Evolutionary conservation across 352 stramenopile genomes (phyloP), one percentile per base, ranked within the genome.

Genomic region (Phytopythium sindhum): DNA sequence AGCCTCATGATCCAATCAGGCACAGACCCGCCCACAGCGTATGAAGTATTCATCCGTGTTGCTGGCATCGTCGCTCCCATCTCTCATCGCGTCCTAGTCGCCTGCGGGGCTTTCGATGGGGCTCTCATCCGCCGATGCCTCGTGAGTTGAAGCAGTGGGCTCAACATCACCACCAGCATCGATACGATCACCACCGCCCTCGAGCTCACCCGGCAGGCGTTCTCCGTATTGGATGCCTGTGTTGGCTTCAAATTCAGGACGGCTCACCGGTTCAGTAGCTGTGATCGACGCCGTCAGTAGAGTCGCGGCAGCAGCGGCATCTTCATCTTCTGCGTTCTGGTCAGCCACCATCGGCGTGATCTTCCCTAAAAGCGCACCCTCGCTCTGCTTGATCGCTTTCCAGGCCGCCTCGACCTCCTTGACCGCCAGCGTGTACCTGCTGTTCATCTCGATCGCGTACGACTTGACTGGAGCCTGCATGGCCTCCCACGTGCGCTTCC

Each of bases 401-500:
- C 69, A 76, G 0, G 68, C 61, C 3, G 69, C 55, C 19, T 52
- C 23, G 41, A 80, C 57, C 23, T 74, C 57, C 14, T 65, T 41
- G 5, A 78, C 72, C 1, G 73, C 72, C 5, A 77, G 65, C 6
- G 51, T 53, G 47, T 90, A 88, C 59, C 84, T 90, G 6, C 72
- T 56, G 51, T 90, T 89, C 2, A 61, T 65, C 57, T 88, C 79
- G 50, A 90, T 90, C 24, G 77, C 73, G 55, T 88, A 89, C 39
- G 75, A 81, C 52, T 78, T 87, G 23, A 88, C 74, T 0, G 77
- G 78, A 1, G 77, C 78, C 35, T 84, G 72, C 70, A 87, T 82
- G 1, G 78, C 82, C 57, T 91, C 80, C 78, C 80, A 91, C 56
- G 80, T 88, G 24, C 81, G 70, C 69, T 86, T 86, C 0, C 19